phyloP scores from a whole-genome alignment of 306 rosid genomes.

The Fragaria iinumae region DNA sequence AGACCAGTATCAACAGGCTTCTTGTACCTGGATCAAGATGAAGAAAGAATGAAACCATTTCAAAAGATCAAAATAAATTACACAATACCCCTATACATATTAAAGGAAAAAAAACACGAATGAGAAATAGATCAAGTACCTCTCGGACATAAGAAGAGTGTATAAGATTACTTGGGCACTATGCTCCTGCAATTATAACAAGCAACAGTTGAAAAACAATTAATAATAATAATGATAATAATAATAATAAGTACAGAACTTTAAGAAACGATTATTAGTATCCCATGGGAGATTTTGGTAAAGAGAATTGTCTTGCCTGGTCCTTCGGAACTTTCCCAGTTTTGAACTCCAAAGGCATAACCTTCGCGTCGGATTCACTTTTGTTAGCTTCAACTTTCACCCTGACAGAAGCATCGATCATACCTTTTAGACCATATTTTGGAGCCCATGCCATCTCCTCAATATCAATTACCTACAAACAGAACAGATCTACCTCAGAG shows the following conservation, averaged over 20 bases:
- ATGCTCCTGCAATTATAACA: conserved; percentile 67
- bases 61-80: neutral
- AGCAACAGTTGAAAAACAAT: conserved; percentile 20
- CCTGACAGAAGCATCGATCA: conserved; percentile 91
- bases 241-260: conserved; percentile 1
- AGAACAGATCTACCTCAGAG: conserved; percentile 16
- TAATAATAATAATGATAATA: neutral
- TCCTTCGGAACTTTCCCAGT: conserved; percentile 66
- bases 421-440: conserved; percentile 90
- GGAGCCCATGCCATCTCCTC: conserved; percentile 99
- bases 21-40: conserved; percentile 54
- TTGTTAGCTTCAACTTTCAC: conserved; percentile 49
- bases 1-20: conserved; percentile 76
- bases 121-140: conserved; percentile 40
- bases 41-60: conserved; percentile 14
- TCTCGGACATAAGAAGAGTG: conserved; percentile 90
- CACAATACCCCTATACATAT: neutral
- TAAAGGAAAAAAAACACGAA: neutral
- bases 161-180: conserved; percentile 86
- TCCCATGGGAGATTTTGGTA: conserved; percentile 19
- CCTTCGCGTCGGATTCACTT: conserved; percentile 42
- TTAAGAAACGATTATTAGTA: conserved; percentile 7
- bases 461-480: conserved; percentile 75
- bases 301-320: conserved; percentile 61
- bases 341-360: conserved; percentile 92